These are phyloP conservation scores for Lentinula raphanica DNA, from an alignment of 768 basidiomycete genomes.

Conservation along the genomic window DNA sequence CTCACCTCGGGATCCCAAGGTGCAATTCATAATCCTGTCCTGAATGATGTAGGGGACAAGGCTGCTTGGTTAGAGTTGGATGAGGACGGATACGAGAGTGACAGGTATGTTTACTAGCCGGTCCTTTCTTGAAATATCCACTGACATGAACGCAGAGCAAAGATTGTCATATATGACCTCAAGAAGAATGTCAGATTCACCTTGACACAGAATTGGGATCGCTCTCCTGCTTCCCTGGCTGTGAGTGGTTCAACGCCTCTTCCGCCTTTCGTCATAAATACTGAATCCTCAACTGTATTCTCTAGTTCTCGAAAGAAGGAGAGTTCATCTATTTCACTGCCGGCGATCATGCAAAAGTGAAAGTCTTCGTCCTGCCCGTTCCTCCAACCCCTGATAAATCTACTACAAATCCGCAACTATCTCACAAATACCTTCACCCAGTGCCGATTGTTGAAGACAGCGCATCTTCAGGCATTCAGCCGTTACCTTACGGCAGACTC, in stretches of 20 bases:
- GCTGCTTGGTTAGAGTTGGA: constrained; percentile 87
- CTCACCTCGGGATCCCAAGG: constrained; percentile 84
- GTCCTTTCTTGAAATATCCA: background rate
- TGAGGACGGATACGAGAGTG: constrained; percentile 85
- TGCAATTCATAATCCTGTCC: constrained; percentile 68
- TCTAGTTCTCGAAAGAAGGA: constrained; percentile 71
- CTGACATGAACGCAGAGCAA: constrained; percentile 40
- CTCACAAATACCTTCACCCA: constrained; percentile 46
- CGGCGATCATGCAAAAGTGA: constrained; percentile 73
- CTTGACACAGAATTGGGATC: constrained; percentile 81
- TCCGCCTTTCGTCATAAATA: background rate
- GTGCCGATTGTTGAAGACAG: constrained; percentile 53
- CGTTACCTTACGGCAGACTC: constrained; percentile 55
- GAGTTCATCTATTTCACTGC: constrained; percentile 66
- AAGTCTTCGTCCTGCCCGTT: constrained; percentile 65
- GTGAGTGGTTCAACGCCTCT: constrained; percentile 33
- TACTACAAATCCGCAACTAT: constrained; percentile 45
- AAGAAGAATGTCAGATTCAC: constrained; percentile 60
- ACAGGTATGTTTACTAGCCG: constrained; percentile 45
- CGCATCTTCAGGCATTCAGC: constrained; percentile 56
- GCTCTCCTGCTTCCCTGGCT: constrained; percentile 58
- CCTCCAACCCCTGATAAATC: constrained; percentile 56
- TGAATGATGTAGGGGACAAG: constrained; percentile 62
- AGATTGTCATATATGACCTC: constrained; percentile 78
- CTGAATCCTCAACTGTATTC: background rate